These are phyloP conservation scores for Juncus inflexus DNA, from an alignment of 176 grass and related monocot genomes.

Conservation along the genomic window DNA sequence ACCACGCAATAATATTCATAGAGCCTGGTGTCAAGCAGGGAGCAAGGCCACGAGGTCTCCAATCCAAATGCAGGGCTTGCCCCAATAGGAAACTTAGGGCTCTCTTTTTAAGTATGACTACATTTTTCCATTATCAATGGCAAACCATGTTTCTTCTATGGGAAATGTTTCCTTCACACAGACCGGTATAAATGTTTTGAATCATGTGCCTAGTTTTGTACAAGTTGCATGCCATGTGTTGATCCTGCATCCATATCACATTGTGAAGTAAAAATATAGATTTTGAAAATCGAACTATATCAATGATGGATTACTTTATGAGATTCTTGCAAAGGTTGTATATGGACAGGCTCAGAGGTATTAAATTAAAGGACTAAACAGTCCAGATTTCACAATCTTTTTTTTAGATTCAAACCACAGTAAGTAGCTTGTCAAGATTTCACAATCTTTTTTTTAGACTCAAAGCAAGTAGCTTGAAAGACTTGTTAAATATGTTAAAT, in stretches of 20 bases:
- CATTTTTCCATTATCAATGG: constrained; percentile 1
- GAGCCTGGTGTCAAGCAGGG: constrained; percentile 27
- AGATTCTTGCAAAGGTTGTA: too few relatives aligned
- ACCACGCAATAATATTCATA: background rate
- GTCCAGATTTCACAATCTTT: too few relatives aligned
- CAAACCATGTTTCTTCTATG: constrained; percentile 8
- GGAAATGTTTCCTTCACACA: background rate
- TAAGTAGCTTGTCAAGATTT: too few relatives aligned
- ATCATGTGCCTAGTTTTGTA: background rate
- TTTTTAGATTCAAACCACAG: too few relatives aligned
- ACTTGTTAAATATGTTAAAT: too few relatives aligned
- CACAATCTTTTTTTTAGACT: too few relatives aligned
- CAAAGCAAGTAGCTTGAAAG: too few relatives aligned
- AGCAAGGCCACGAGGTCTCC: constrained; percentile 22
- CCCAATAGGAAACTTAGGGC: background rate
- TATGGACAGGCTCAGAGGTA: too few relatives aligned
- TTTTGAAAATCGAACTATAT: too few relatives aligned
- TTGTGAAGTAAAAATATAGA: background rate
- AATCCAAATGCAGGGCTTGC: constrained; percentile 6
- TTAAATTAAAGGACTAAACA: too few relatives aligned
- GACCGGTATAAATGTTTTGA: background rate
- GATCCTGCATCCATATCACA: background rate
- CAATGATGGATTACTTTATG: too few relatives aligned
- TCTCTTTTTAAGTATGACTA: background rate
- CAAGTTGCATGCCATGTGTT: background rate